Percentiles rank a stretch among this genome's conserved stretches.
These are phyloP conservation scores for Borealophlyctis nickersoniae DNA, from an alignment of 192 early-diverging fungal species.

Conservation along the genomic window DNA sequence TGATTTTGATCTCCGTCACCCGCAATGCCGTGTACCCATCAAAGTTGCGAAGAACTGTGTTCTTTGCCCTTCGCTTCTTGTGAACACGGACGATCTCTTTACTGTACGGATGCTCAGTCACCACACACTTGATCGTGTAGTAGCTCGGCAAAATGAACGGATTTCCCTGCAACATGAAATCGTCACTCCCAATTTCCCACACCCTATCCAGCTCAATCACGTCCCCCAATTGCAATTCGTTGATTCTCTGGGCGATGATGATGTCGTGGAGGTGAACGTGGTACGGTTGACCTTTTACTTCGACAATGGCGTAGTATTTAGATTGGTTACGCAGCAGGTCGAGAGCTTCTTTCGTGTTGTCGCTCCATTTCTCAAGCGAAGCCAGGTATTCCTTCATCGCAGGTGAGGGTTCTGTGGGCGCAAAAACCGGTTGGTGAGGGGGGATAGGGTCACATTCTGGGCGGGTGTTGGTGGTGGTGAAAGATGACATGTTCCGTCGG, in stretches of 20 bases:
- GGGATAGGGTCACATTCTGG: too few relatives aligned
- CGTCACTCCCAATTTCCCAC: slow-evolving; percentile 78
- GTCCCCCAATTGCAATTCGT: slow-evolving; percentile 84
- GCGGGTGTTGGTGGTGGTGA: too few relatives aligned
- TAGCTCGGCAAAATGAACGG: slow-evolving; percentile 76
- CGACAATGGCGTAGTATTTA: slow-evolving; percentile 78
- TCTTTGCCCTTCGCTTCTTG: slow-evolving; percentile 36
- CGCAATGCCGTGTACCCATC: slow-evolving; percentile 45
- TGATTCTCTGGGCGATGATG: slow-evolving; percentile 76
- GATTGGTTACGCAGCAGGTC: slow-evolving; percentile 28
- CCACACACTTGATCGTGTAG: slow-evolving; percentile 76
- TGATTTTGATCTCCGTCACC: slow-evolving; percentile 43
- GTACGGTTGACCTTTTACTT: slow-evolving; percentile 83
- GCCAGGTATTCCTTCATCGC: too few relatives aligned
- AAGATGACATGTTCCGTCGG: too few relatives aligned
- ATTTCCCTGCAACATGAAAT: slow-evolving; percentile 80
- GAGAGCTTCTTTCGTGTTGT: slow-evolving; percentile 27
- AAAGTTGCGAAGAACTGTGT: slow-evolving; percentile 33
- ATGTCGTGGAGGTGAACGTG: slow-evolving; percentile 86
- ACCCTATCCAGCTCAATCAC: slow-evolving; percentile 81
- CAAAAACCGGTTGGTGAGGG: too few relatives aligned
- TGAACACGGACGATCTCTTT: slow-evolving; percentile 32
- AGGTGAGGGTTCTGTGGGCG: too few relatives aligned
- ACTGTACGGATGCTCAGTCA: slow-evolving; percentile 78
- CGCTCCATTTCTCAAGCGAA: too few relatives aligned